These are phyloP conservation scores for Acer saccharum DNA, from an alignment of 345 rosid genomes.

Conservation along the genomic window DNA sequence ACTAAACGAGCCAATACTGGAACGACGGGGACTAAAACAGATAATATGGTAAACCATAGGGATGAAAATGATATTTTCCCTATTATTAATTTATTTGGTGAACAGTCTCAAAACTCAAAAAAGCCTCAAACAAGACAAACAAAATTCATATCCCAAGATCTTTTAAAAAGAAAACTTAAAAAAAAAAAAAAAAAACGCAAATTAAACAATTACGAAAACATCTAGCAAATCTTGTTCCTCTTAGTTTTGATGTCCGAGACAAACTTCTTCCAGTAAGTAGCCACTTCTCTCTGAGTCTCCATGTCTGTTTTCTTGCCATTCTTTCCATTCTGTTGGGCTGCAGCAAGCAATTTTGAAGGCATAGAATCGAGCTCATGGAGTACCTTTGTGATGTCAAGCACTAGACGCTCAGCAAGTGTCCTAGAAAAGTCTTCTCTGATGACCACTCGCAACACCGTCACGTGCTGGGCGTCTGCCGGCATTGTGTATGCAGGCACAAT, in stretches of 20 bases:
- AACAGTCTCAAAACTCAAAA: too few relatives aligned
- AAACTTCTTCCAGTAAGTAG: conserved; percentile 56
- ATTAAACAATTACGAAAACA: too few relatives aligned
- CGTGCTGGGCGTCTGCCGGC: conserved; percentile 82
- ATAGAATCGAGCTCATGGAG: conserved; percentile 57
- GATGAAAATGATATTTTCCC: too few relatives aligned
- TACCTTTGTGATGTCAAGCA: conserved; percentile 54
- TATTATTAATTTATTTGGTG: too few relatives aligned
- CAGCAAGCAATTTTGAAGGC: conserved; percentile 16
- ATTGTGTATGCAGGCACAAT: conserved; percentile 87
- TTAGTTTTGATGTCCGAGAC: conserved; percentile 41
- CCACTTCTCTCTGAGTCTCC: conserved; percentile 53
- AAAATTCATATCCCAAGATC: too few relatives aligned
- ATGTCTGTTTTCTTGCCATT: conserved; percentile 43
- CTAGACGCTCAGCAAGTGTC: conserved; percentile 66
- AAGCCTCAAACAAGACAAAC: too few relatives aligned
- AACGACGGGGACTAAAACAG: too few relatives aligned
- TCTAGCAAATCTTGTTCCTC: conserved; percentile 28
- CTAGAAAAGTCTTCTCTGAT: conserved; percentile 82
- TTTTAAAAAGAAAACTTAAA: too few relatives aligned
- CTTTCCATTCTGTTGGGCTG: conserved; percentile 6
- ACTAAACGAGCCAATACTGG: too few relatives aligned
- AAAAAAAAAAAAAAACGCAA: too few relatives aligned
- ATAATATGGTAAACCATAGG: too few relatives aligned
- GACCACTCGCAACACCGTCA: conserved; percentile 82